Evolutionary conservation across 2,329 filamentous ascomycete genomes (phyloP).

Genomic region (Sordariomycetes sp.): DNA sequence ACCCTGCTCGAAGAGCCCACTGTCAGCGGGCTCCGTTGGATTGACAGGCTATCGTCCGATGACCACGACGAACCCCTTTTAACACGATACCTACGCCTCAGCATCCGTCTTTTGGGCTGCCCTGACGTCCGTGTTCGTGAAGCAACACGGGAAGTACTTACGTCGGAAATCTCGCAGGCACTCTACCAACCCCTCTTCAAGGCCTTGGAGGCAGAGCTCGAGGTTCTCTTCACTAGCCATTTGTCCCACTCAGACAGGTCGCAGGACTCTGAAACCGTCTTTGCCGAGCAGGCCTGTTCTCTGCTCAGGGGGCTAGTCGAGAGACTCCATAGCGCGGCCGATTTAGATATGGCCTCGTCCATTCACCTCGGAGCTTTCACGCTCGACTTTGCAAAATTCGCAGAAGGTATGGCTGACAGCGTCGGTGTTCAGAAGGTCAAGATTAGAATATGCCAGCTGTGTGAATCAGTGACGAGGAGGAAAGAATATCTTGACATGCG

Average conservation of each 20-base stretch:
- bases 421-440: constrained; percentile 50
- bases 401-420: constrained; percentile 47
- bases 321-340: constrained; percentile 50
- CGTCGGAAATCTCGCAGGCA: constrained; percentile 50
- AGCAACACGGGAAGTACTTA: constrained; percentile 55
- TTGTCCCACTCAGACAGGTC: constrained; percentile 38
- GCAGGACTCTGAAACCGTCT: constrained; percentile 51
- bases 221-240: constrained; percentile 48
- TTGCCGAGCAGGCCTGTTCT: constrained; percentile 57
- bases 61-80: constrained; percentile 50
- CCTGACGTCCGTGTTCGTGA: constrained; percentile 54
- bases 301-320: constrained; percentile 54
- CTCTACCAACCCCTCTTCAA: constrained; percentile 55
- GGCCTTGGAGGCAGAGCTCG: constrained; percentile 54
- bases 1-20: constrained; percentile 46
- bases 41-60: constrained; percentile 48
- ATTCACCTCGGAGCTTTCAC: constrained; percentile 54
- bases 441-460: constrained; percentile 59
- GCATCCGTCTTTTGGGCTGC: constrained; percentile 55
- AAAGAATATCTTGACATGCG: constrained; percentile 59
- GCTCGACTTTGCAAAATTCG: constrained; percentile 56
- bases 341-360: constrained; percentile 50
- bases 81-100: constrained; percentile 48
- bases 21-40: constrained; percentile 50
- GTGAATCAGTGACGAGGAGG: constrained; percentile 52